Conservation (phyloP, 2,329 filamentous ascomycete species). For the Aspergillus ruber region DNA sequence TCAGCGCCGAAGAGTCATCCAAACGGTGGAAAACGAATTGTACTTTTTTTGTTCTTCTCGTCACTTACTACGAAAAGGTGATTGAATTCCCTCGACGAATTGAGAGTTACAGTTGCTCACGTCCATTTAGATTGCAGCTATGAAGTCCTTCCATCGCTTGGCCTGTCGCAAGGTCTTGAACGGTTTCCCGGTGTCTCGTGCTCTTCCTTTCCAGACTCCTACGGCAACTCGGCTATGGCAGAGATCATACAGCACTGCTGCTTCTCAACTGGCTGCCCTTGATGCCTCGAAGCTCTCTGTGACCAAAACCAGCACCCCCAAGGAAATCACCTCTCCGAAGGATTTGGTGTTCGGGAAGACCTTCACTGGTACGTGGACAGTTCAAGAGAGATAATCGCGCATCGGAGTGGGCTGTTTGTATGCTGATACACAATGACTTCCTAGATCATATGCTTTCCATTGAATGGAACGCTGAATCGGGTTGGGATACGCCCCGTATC, state of each 20-base stretch:
- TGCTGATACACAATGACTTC: slow-evolving; percentile 13
- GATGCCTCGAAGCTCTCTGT: slow-evolving; percentile 72
- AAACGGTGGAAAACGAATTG: too few species aligned
- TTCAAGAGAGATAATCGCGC: neutral
- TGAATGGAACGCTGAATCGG: slow-evolving; percentile 81
- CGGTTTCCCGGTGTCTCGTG: slow-evolving; percentile 17
- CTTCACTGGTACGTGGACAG: slow-evolving; percentile 65
- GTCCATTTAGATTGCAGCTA: slow-evolving; percentile 7
- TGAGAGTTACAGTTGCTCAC: neutral
- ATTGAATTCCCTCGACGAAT: neutral
- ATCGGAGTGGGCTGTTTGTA: neutral
- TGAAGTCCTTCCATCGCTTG: slow-evolving; percentile 33
- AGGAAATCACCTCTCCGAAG: slow-evolving; percentile 64
- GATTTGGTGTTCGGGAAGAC: slow-evolving; percentile 83
- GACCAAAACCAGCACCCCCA: slow-evolving; percentile 68
- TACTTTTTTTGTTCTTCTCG: too few species aligned
- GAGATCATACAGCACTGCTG: slow-evolving; percentile 42
- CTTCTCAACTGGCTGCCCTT: slow-evolving; percentile 53
- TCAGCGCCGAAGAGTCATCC: neutral
- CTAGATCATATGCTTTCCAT: slow-evolving; percentile 94
- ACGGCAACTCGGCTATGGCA: slow-evolving; percentile 38
- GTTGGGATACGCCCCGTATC: slow-evolving; percentile 79
- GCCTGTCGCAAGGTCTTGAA: slow-evolving; percentile 24
- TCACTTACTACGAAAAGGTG: neutral
- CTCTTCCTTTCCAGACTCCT: slow-evolving; percentile 16